These are phyloP conservation scores for Echeveria elegans DNA, from an alignment of 164 flowering plant genomes.

Conservation along the genomic window DNA sequence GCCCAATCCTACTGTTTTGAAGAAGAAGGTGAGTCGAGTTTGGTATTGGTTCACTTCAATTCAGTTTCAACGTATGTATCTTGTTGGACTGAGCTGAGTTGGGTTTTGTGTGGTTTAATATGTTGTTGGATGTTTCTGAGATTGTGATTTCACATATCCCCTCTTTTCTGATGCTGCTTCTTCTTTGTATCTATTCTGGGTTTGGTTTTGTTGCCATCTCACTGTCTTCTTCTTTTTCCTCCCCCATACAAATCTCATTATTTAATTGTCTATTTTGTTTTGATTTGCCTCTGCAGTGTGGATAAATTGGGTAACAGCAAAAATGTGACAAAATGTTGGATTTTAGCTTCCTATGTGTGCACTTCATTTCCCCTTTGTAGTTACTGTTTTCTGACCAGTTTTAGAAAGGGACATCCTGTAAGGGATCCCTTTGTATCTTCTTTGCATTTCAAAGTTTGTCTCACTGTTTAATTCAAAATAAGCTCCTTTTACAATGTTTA, in stretches of 20 bases:
- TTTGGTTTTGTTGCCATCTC: conserved; percentile 29
- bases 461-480: neutral
- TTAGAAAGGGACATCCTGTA: conserved; percentile 15
- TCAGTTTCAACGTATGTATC: neutral
- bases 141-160: neutral
- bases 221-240: conserved; percentile 16
- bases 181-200: conserved; percentile 34
- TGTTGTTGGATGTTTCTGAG: conserved; percentile 1
- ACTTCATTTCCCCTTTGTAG: conserved; percentile 3
- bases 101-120: neutral
- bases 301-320: conserved; percentile 7
- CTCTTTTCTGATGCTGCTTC: conserved; percentile 16
- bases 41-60: too few species aligned
- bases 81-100: neutral
- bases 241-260: too few species aligned
- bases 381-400: conserved; percentile 11
- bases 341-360: conserved; percentile 25
- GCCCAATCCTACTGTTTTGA: too few species aligned
- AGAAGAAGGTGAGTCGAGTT: too few species aligned
- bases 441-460: conserved; percentile 20
- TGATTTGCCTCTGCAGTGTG: neutral
- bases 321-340: conserved; percentile 12
- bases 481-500: neutral
- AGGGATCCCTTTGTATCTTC: conserved; percentile 18
- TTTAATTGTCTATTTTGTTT: neutral